Base-by-base conservation (phyloP, 2,329 filamentous ascomycete genomes). In the Mycosphaerella arachidis region DNA sequence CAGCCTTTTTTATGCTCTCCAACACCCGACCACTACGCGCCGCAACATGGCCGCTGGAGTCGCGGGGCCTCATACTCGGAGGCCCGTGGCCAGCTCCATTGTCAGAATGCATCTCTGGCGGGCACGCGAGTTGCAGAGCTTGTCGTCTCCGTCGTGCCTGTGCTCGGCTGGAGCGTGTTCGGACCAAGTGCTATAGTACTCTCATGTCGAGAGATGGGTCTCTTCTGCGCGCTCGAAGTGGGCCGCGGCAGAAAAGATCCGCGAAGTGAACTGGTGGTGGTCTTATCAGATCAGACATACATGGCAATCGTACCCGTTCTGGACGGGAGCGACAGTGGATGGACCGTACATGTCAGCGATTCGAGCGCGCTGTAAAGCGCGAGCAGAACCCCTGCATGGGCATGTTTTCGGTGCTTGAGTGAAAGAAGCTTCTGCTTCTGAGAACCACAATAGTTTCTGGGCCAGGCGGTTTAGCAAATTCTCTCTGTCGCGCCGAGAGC, bases 51-150 rank as follows among this genome's bases (percentile, higher is more conserved):
- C 43, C 37, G 40, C 50, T 62, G 62, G 59, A 66, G 64, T 64
- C 56, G 62, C 57, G 62, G 62, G 60, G 56, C 64, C 52, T 55
- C 20, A 45, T 52, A 30, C 48, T 48, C 52, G 62, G 64, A 64
- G 62, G 60, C 62, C 62, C 60, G 56, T 64, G 60, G 64, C 31
- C 55, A 59, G 57, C 58, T 62, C 60, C 60, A 58, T 33, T 55
- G 50, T n/a, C 53, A 58, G 18, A 52, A 59, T 59, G 59, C 40
- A 53, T 58, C 59, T 63, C 43, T 59, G 51, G 57, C 51, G 52
- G 57, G 57, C 57, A 55, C 45, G 57, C 58, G 60, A 57, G 58
- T 43, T 57, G 63, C 56, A 63, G 56, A 65, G 40, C 56, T 52
- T 57, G 63, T 53, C 37, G 55, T 37, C 56, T 61, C 55, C 55